Evolutionary conservation across 257 asterid species (phyloP).

Genomic region (Agastache rugosa): DNA sequence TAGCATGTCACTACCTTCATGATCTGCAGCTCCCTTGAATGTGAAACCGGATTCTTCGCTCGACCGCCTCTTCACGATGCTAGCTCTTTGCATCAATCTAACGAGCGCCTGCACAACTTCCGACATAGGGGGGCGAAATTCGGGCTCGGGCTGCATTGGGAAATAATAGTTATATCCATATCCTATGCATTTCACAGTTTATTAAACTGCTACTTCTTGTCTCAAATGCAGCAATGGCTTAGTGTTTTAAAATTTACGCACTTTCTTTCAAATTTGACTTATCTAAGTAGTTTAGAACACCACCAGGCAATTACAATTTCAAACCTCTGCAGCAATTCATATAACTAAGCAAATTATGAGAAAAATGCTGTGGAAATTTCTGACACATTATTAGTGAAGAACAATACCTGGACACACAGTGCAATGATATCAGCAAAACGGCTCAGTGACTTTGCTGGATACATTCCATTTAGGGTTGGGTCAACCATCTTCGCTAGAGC

Average conservation of each 20-base stretch:
- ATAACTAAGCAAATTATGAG: not conserved
- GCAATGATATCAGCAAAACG: conserved; percentile 97
- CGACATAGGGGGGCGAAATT: conserved; percentile 97
- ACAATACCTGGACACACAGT: conserved; percentile 90
- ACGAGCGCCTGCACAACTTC: conserved; percentile 97
- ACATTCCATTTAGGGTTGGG: conserved; percentile 88
- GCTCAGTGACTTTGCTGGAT: conserved; percentile 95
- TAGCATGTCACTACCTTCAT: conserved; percentile 63
- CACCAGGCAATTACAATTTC: not conserved
- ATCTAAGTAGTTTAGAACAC: not conserved
- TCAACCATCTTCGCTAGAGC: conserved; percentile 98
- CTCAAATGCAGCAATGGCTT: conserved; percentile 1
- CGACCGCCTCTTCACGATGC: conserved; percentile 65
- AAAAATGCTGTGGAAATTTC: conserved; percentile 5
- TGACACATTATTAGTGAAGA: conserved; percentile 1
- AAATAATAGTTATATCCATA: not conserved
- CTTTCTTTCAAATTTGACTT: not conserved
- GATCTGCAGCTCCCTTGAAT: conserved; percentile 71
- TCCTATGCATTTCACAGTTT: not conserved
- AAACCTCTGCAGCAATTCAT: not conserved
- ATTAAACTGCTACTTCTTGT: not conserved
- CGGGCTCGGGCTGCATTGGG: conserved; percentile 86
- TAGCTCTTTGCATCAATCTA: conserved; percentile 89
- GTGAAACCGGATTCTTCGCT: conserved; percentile 80
- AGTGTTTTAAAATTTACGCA: not conserved